phyloP scores from a whole-genome alignment of 2,329 filamentous ascomycete species.

The Microdochium bolleyi region DNA sequence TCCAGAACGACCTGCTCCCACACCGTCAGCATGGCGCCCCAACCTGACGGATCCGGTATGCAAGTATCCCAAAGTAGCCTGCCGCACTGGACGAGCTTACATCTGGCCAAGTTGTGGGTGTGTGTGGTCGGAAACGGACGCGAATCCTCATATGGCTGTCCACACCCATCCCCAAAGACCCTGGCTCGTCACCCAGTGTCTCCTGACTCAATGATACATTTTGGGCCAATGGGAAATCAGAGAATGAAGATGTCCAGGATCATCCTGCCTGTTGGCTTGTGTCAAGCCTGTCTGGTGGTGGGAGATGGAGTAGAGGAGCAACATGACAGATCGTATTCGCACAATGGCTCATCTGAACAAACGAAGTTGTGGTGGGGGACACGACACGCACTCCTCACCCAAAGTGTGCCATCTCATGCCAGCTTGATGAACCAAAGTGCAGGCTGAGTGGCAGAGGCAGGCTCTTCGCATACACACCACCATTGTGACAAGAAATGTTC shows the following conservation, averaged over 20 bases:
- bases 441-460: too few relatives aligned
- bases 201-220: background rate
- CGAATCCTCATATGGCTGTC: background rate
- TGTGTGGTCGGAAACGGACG: background rate
- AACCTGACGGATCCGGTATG: background rate
- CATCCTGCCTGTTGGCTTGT: background rate
- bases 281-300: background rate
- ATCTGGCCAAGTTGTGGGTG: background rate
- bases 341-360: background rate
- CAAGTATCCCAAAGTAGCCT: background rate
- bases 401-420: too few relatives aligned
- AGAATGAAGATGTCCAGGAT: background rate
- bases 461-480: too few relatives aligned
- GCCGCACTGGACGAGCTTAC: background rate
- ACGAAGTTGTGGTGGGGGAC: background rate
- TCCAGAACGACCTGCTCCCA: background rate
- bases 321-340: background rate
- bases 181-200: background rate
- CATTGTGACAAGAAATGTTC: too few relatives aligned
- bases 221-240: background rate
- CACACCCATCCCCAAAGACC: background rate
- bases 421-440: too few relatives aligned
- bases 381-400: background rate
- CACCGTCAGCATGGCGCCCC: background rate
- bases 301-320: background rate